phyloP scores from a whole-genome alignment of 257 asterid genomes.

The Vinca minor region DNA sequence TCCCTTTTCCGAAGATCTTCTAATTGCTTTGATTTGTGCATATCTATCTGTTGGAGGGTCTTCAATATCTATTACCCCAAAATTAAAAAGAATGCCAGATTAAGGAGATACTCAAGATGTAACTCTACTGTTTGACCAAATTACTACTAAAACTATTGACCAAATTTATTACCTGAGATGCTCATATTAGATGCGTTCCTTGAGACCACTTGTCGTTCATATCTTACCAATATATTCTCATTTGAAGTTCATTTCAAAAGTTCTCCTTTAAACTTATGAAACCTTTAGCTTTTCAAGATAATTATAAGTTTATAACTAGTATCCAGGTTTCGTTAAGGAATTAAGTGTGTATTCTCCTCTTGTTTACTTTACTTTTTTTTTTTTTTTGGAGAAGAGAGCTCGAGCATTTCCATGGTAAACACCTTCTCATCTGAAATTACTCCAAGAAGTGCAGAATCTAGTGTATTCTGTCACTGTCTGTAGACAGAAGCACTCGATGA shows the following conservation, averaged over 20 bases:
- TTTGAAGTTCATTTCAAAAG: not conserved
- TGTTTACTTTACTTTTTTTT: too few species aligned
- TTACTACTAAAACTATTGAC: not conserved
- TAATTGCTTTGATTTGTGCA: not conserved
- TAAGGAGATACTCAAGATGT: not conserved
- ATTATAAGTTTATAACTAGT: not conserved
- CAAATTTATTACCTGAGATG: not conserved
- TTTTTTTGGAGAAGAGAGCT: not conserved
- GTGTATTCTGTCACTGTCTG: not conserved
- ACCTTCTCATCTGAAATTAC: not conserved
- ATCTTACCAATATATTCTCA: not conserved
- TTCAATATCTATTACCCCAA: not conserved
- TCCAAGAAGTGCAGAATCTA: not conserved
- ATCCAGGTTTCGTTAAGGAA: not conserved
- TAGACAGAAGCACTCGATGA: not conserved
- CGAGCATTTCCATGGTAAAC: not conserved
- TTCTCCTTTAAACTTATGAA: too few species aligned
- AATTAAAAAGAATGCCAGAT: not conserved
- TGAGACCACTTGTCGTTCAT: not conserved
- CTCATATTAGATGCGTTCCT: too few species aligned
- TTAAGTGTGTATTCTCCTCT: not conserved
- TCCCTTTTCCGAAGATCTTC: conserved; percentile 1
- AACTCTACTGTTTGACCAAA: not conserved
- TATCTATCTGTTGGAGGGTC: not conserved
- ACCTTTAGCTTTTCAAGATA: too few species aligned